Percentiles rank a stretch among this genome's conserved stretches.
phyloP scores from a whole-genome alignment of 768 basidiomycete species.

The Pleurotus giganteus region DNA sequence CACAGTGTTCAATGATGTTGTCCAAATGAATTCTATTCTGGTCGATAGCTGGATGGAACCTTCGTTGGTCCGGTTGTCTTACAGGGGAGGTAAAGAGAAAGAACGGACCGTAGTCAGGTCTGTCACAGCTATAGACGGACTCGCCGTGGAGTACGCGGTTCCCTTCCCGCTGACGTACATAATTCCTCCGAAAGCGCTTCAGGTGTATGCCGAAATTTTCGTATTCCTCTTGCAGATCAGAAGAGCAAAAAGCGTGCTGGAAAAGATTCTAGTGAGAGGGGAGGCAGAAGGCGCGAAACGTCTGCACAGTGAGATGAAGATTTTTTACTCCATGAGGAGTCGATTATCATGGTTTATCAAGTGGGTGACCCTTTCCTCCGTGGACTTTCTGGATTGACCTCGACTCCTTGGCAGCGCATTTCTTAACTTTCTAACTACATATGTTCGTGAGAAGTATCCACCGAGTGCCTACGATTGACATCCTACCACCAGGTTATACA shows the following conservation, averaged over 20 bases:
- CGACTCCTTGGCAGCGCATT: slow-evolving; percentile 44
- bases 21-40: slow-evolving; percentile 40
- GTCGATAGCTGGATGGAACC: slow-evolving; percentile 56
- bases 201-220: slow-evolving; percentile 66
- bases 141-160: slow-evolving; percentile 75
- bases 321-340: slow-evolving; percentile 73
- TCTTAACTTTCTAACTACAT: slow-evolving; percentile 69
- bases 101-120: slow-evolving; percentile 47
- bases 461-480: slow-evolving; percentile 3
- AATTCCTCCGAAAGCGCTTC: slow-evolving; percentile 55
- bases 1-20: slow-evolving; percentile 67
- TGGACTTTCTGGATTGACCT: not conserved
- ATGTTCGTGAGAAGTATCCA: slow-evolving; percentile 41
- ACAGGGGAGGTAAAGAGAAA: slow-evolving; percentile 50
- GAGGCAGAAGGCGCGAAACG: slow-evolving; percentile 30
- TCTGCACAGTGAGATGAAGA: slow-evolving; percentile 52
- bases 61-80: slow-evolving; percentile 70
- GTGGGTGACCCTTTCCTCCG: slow-evolving; percentile 41
- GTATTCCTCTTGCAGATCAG: slow-evolving; percentile 71
- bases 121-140: slow-evolving; percentile 62
- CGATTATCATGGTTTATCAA: slow-evolving; percentile 84
- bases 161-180: slow-evolving; percentile 83
- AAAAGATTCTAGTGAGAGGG: slow-evolving; percentile 66
- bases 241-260: slow-evolving; percentile 68
- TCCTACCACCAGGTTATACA: slow-evolving; percentile 60